phyloP scores from a whole-genome alignment of 768 basidiomycete genomes.

The Leccinellum albellum region DNA sequence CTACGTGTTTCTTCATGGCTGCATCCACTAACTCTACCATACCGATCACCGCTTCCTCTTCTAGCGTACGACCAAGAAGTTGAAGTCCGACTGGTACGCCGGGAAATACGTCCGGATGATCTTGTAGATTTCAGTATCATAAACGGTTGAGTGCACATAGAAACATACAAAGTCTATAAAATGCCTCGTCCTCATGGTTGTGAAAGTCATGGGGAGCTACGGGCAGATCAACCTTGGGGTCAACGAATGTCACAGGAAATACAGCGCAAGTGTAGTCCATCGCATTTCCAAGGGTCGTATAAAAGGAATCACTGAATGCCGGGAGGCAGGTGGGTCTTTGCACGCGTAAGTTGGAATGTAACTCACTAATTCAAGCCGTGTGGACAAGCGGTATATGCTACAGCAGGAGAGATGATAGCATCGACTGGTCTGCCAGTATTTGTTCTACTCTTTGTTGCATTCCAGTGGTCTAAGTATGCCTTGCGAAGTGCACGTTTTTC shows the following conservation, averaged over 20 bases:
- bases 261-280: constrained; percentile 42
- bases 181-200: constrained; percentile 40
- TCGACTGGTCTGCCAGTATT: constrained; percentile 50
- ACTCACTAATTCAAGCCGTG: constrained; percentile 42
- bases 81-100: constrained; percentile 48
- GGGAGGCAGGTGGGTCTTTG: constrained; percentile 14
- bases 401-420: constrained; percentile 46
- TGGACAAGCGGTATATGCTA: constrained; percentile 41
- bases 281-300: constrained; percentile 46
- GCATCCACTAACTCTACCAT: constrained; percentile 45
- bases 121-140: constrained; percentile 19
- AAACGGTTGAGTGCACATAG: background rate
- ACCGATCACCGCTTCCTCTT: constrained; percentile 51
- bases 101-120: constrained; percentile 42
- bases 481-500: constrained; percentile 39
- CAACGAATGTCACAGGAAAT: constrained; percentile 49
- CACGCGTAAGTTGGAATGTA: background rate
- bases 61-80: constrained; percentile 43
- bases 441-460: constrained; percentile 39
- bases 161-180: constrained; percentile 44
- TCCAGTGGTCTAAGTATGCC: constrained; percentile 47
- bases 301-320: constrained; percentile 35
- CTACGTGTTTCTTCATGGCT: constrained; percentile 29
- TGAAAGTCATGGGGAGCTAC: constrained; percentile 37
- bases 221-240: constrained; percentile 38